phyloP scores from a whole-genome alignment of 2,329 filamentous ascomycete species.

The Colletotrichum siamense region DNA sequence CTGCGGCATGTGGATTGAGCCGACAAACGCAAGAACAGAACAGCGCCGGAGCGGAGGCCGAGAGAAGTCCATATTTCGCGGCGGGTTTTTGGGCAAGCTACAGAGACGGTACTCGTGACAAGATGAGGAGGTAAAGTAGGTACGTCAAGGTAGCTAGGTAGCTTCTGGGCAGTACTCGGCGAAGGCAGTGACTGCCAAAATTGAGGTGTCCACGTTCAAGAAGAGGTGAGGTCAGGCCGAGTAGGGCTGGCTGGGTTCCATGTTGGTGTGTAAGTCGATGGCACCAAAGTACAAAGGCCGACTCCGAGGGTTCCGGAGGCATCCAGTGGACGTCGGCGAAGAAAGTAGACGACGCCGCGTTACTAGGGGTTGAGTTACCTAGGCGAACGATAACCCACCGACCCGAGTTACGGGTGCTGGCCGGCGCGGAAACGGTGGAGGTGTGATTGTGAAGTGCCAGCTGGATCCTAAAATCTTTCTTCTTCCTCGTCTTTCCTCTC shows the following conservation, averaged over 20 bases:
- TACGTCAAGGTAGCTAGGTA: neutral
- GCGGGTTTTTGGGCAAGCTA: slow-evolving; percentile 2
- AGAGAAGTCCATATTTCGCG: slow-evolving; percentile 5
- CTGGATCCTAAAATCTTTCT: neutral
- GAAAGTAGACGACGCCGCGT: neutral
- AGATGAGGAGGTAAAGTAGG: neutral
- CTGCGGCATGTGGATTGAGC: neutral
- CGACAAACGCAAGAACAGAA: neutral
- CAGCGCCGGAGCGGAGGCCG: neutral
- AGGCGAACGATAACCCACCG: neutral
- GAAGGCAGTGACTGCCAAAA: neutral
- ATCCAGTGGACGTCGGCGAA: neutral
- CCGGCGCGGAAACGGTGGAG: neutral
- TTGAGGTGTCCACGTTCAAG: neutral
- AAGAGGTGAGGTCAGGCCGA: neutral
- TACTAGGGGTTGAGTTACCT: neutral
- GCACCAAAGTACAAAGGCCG: neutral
- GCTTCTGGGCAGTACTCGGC: neutral
- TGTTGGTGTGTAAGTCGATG: slow-evolving; percentile 3
- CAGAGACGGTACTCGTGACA: neutral
- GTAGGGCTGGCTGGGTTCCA: neutral
- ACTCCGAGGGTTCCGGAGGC: slow-evolving; percentile 15
- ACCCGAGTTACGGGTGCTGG: neutral
- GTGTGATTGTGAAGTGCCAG: neutral
- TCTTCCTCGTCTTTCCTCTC: neutral